Evolutionary conservation across 495 filamentous ascomycete species (phyloP), one percentile per base, ranked within the genome.

Genomic region (Penicillium subrubescens): DNA sequence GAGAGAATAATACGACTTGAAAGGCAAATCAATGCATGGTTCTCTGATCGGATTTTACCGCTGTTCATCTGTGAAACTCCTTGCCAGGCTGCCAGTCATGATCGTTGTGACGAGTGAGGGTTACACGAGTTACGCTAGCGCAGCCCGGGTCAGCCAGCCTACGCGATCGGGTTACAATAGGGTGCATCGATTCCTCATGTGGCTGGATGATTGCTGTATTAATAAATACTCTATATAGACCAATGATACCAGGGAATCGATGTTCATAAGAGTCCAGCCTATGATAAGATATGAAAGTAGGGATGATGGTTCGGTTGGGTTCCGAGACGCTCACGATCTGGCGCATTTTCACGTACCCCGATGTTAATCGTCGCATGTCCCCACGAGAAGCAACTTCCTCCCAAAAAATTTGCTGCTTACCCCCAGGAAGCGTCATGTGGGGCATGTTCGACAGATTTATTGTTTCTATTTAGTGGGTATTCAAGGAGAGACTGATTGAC

Each of bases 351-450:
- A 17, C 3, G 37, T 11, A 41, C 37, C 37, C 1, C 37, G 17
- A 12, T 2, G 8, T 14, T 14, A 3, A 11, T 41, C 14, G 15
- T 6, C 15, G 37, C 14, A 1, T 41, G 37, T 41, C 37, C 37
- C 37, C 15, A 14, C 10, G 35, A 37, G 35, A 37, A 37, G 35
- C 35, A 10, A 37, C 10, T 37, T 37, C 10, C 35, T 10, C 35
- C 11, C 10, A 37, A 37, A 27, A 27, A 4, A 1, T 27, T 27
- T 27, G 25, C 25, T 4, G 4, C 2, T 66, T 88, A 75, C 27
- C 84, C 81, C 71, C 78, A 84, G 73, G 82, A 88, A 7, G 83
- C 69, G 57, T 86, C 84, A 8, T 84, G 80, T 0, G 81, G 65
- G 10, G 76, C 73, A 65, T 76, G 82, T 39, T 81, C 75, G 7